Evolutionary conservation across 2,329 filamentous ascomycete species (phyloP).

Genomic region (Trichoderma sp.): DNA sequence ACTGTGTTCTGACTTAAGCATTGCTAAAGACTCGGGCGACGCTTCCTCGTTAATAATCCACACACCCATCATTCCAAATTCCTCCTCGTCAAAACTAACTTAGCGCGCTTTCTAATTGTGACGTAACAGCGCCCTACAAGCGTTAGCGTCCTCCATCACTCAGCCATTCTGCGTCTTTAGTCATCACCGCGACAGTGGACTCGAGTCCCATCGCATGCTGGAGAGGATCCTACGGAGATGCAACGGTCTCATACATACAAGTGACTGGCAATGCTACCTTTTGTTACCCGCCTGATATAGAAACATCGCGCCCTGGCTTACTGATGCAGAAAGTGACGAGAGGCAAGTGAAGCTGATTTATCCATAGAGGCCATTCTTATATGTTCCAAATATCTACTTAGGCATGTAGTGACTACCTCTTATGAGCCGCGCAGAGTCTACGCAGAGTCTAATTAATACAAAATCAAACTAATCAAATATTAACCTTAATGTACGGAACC

Average conservation of each 20-base stretch:
- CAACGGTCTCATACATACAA: background rate
- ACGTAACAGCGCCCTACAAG: constrained; percentile 30
- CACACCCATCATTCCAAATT: background rate
- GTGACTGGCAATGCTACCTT: background rate
- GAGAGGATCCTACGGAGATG: background rate
- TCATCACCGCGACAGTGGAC: background rate
- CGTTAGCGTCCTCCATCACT: background rate
- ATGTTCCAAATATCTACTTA: background rate
- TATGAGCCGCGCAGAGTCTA: constrained; percentile 11
- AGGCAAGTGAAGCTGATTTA: background rate
- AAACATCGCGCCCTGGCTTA: background rate
- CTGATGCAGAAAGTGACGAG: background rate
- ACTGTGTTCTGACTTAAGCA: constrained; percentile 14
- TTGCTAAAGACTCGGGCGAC: constrained; percentile 2
- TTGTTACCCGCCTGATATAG: background rate
- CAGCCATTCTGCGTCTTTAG: constrained; percentile 1
- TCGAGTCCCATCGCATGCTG: background rate
- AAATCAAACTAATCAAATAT: constrained; percentile 34
- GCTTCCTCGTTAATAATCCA: background rate
- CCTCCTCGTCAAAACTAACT: background rate
- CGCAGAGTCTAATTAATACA: constrained; percentile 11
- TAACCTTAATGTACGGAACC: constrained; percentile 93
- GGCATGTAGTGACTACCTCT: background rate
- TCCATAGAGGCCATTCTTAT: background rate
- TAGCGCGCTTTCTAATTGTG: constrained; percentile 33